Percentiles rank a stretch among this genome's conserved stretches.
Evolutionary conservation across 768 basidiomycete species (phyloP).

Genomic region (Phlebiopsis flavidoalba): DNA sequence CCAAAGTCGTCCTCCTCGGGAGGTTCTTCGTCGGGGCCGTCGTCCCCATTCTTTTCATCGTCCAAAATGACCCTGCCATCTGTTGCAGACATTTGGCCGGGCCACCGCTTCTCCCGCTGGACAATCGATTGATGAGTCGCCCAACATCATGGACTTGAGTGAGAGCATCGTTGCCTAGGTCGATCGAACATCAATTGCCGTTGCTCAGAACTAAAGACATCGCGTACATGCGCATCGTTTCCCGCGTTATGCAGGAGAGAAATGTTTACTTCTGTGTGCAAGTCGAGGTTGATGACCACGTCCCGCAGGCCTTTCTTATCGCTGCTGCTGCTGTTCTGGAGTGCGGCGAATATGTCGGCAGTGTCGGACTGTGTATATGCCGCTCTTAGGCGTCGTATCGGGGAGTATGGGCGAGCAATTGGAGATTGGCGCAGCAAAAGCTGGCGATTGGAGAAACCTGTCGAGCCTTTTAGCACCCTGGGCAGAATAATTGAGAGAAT

Average conservation of each 20-base stretch:
- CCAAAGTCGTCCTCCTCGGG: slow-evolving; percentile 7
- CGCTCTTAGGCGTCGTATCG: slow-evolving; percentile 43
- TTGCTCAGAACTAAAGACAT: background rate
- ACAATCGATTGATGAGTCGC: slow-evolving; percentile 65
- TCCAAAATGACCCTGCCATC: slow-evolving; percentile 52
- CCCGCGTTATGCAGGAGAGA: slow-evolving; percentile 66
- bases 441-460: slow-evolving; percentile 50
- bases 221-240: slow-evolving; percentile 75
- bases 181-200: background rate
- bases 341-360: slow-evolving; percentile 65
- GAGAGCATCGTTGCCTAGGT: slow-evolving; percentile 65
- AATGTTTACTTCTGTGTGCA: slow-evolving; percentile 41
- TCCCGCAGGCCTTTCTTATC: slow-evolving; percentile 51
- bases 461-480: background rate
- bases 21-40: slow-evolving; percentile 24
- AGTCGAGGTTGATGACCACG: slow-evolving; percentile 55
- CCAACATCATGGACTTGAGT: slow-evolving; percentile 66
- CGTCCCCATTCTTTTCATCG: slow-evolving; percentile 48
- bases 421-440: slow-evolving; percentile 48
- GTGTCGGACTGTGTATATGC: slow-evolving; percentile 71
- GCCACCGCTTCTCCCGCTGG: slow-evolving; percentile 80
- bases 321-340: slow-evolving; percentile 54
- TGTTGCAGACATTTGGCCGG: slow-evolving; percentile 39
- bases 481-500: slow-evolving; percentile 7
- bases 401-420: slow-evolving; percentile 54